Conservation (phyloP, 495 filamentous ascomycete genomes). For the Collariella sp. region DNA sequence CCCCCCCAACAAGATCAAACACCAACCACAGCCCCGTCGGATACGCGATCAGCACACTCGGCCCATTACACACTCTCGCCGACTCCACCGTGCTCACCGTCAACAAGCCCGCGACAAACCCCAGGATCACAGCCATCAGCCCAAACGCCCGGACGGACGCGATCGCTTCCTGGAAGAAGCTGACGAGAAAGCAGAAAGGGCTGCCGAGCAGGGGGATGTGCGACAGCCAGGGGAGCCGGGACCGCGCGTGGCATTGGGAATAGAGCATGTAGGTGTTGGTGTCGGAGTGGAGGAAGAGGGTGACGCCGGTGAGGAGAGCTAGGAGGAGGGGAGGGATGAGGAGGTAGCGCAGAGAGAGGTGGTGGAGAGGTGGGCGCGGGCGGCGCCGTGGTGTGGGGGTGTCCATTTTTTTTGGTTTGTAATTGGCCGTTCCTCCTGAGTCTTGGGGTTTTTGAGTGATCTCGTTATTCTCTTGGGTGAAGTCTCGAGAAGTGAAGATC, state of each 20-base stretch:
- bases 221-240: slow-evolving; percentile 28
- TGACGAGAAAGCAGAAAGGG: slow-evolving; percentile 33
- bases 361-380: slow-evolving; percentile 20
- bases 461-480: no score
- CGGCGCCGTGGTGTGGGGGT: slow-evolving; percentile 1
- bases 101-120: slow-evolving; percentile 28
- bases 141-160: slow-evolving; percentile 19
- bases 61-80: slow-evolving; percentile 30
- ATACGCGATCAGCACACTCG: slow-evolving; percentile 25
- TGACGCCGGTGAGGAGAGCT: slow-evolving; percentile 20
- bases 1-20: slow-evolving; percentile 34
- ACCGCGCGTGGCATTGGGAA: slow-evolving; percentile 35
- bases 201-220: slow-evolving; percentile 29
- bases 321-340: slow-evolving; percentile 28
- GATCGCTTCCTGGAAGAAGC: slow-evolving; percentile 29
- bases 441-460: no score
- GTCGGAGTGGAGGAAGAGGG: slow-evolving; percentile 27
- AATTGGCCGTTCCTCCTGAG: neutral
- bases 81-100: slow-evolving; percentile 33
- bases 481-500: no score
- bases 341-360: slow-evolving; percentile 17
- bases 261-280: slow-evolving; percentile 34
- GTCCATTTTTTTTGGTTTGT: slow-evolving; percentile 12
- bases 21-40: slow-evolving; percentile 33
- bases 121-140: slow-evolving; percentile 22